These are phyloP conservation scores for Colletotrichum tropicicola DNA, from an alignment of 2,329 filamentous ascomycete species.

Conservation along the genomic window DNA sequence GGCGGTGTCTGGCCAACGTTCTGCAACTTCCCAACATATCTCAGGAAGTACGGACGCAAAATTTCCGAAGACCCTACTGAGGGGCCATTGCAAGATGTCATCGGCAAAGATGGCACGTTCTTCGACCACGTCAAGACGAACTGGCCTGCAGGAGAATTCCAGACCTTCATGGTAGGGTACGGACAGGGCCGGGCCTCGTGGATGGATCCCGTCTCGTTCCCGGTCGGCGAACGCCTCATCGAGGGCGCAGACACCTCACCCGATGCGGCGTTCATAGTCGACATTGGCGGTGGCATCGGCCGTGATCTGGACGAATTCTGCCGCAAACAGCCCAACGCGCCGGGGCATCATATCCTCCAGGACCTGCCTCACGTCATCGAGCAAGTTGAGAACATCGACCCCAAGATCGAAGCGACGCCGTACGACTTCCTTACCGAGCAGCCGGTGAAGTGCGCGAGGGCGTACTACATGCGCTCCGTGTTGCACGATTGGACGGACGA, in stretches of 20 bases:
- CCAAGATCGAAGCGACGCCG: conserved; percentile 35
- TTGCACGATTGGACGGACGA: conserved; percentile 32
- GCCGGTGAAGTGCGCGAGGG: conserved; percentile 17
- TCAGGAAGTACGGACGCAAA: not conserved
- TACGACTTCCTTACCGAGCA: conserved; percentile 37
- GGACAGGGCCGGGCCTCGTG: conserved; percentile 9
- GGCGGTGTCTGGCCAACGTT: conserved; percentile 15
- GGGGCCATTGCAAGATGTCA: conserved; percentile 9
- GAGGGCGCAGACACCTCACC: conserved; percentile 27
- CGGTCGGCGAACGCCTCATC: conserved; percentile 37
- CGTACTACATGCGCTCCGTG: conserved; percentile 30
- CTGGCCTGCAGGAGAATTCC: conserved; percentile 5
- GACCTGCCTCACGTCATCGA: conserved; percentile 34
- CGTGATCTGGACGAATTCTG: conserved; percentile 35
- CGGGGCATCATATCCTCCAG: conserved; percentile 35
- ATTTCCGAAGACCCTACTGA: not conserved
- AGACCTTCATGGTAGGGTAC: conserved; percentile 18
- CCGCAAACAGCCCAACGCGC: conserved; percentile 29
- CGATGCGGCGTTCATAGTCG: conserved; percentile 23
- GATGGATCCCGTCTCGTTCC: conserved; percentile 29
- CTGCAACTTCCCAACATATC: conserved; percentile 19
- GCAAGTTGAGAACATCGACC: conserved; percentile 33
- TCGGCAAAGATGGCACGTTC: not conserved
- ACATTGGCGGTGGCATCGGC: conserved; percentile 38
- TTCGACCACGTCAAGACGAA: conserved; percentile 20